Base-by-base conservation (phyloP, 352 stramenopile species). In the Pythium guiyangense region DNA sequence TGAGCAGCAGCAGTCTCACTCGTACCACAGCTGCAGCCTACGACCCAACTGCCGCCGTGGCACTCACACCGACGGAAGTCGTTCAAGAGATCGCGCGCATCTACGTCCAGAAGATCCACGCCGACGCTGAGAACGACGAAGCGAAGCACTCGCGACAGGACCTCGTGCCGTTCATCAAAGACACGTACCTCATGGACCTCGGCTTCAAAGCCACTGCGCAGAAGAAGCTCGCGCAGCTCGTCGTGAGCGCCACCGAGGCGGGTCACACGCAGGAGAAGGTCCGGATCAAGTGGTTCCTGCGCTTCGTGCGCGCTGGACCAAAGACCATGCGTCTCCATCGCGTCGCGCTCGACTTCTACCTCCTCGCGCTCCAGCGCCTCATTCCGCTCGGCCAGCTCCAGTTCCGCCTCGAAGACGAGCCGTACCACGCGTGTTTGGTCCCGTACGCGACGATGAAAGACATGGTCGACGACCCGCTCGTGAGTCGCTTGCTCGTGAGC, bases 281-380 rank as follows among this genome's bases (percentile, higher is more conserved):
- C 22, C 67, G 77, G 4, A 69, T 86, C 47, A 86, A 86, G 49
- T 90, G 79, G 79, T 88, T 90, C 58, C 48, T 78, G 29, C 64
- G 70, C 14, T 86, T 90, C 22, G 59, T 82, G 63, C 82, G 84
- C 37, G 49, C 49, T 18, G 22, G 12, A 3, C 27, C 47, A 34
- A 49, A 46, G 26, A 58, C 60, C 62, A 58, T 18, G 57, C 60
- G 42, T 6, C 83, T 60, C 54, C 77, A 68, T 40, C 71, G 58
- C 54, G 26, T 79, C 4, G 76, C 73, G 6, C 57, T 80, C 1
- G 75, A 85, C 40, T 87, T 92, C 37, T 92, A 84, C 34, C 55
- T 87, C 18, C 39, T 73, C 6, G 62, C 58, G 14, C 62, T 86
- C 6, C 67, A 85, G 29, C 70, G 68, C n/a, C 61, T 90, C 14